Conservation (phyloP, 495 filamentous ascomycete genomes). For the Cercophora samala region DNA sequence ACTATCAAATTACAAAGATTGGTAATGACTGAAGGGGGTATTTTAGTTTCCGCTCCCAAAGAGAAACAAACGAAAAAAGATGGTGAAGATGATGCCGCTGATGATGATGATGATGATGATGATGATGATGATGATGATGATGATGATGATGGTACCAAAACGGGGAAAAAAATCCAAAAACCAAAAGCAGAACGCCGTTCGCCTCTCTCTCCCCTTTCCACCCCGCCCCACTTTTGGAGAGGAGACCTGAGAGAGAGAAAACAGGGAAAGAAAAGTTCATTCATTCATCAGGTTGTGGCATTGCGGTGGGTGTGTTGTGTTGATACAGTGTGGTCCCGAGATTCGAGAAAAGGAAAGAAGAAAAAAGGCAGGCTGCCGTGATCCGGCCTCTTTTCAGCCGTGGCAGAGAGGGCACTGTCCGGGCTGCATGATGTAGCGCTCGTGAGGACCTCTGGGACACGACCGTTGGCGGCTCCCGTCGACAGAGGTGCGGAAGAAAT, state of each 20-base stretch:
- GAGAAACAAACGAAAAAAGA: background rate
- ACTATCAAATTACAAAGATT: background rate
- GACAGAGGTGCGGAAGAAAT: slow-evolving; percentile 64
- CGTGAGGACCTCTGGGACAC: slow-evolving; percentile 67
- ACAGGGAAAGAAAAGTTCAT: background rate
- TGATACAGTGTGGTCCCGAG: background rate
- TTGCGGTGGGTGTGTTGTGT: background rate
- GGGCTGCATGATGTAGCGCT: slow-evolving; percentile 67
- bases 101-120: background rate
- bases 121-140: background rate
- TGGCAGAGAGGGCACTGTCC: slow-evolving; percentile 66
- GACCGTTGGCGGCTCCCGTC: slow-evolving; percentile 60
- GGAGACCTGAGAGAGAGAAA: too few species aligned
- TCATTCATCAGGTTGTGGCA: background rate
- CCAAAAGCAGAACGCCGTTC: background rate
- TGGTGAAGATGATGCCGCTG: background rate
- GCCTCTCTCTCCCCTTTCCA: background rate
- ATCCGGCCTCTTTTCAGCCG: slow-evolving; percentile 27
- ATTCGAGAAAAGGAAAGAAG: background rate
- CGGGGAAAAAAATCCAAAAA: background rate
- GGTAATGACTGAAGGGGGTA: background rate
- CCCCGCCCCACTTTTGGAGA: too few species aligned
- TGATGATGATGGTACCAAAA: background rate
- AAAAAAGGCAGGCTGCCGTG: too few species aligned
- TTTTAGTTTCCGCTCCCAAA: slow-evolving; percentile 4